A percentile compares a stretch with the other conserved stretches of the same genome.
phyloP scores from a whole-genome alignment of 1,284 basidiomycete genomes.

The Ceratobasidium sp. region DNA sequence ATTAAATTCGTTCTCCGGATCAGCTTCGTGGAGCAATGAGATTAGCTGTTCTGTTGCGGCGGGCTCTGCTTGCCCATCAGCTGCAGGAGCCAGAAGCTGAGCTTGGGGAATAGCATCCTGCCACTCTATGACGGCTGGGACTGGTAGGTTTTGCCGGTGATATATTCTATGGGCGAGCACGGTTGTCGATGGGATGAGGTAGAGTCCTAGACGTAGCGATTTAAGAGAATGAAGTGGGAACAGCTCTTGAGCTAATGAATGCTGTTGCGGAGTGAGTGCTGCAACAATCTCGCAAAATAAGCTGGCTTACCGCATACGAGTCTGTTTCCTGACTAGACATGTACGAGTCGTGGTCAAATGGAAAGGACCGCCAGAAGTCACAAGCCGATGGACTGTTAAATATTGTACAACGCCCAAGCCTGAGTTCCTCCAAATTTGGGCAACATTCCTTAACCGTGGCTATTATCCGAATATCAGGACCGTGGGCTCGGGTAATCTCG shows the following conservation, averaged over 20 bases:
- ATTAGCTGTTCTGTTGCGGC: slow-evolving; percentile 28
- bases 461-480: slow-evolving; percentile 24
- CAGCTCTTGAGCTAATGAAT: slow-evolving; percentile 19
- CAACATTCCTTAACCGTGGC: slow-evolving; percentile 22
- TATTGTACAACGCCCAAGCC: slow-evolving; percentile 26
- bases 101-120: slow-evolving; percentile 12
- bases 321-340: slow-evolving; percentile 27
- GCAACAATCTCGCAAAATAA: not conserved
- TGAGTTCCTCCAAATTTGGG: slow-evolving; percentile 16
- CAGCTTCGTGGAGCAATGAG: slow-evolving; percentile 29
- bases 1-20: slow-evolving; percentile 15
- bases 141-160: slow-evolving; percentile 9
- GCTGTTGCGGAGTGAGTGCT: slow-evolving; percentile 6
- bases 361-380: slow-evolving; percentile 34
- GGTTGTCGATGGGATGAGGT: slow-evolving; percentile 23
- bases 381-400: slow-evolving; percentile 22
- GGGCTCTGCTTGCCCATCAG: not conserved
- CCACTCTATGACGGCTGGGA: slow-evolving; percentile 22
- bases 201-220: slow-evolving; percentile 31
- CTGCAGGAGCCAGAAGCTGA: not conserved
- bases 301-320: slow-evolving; percentile 14
- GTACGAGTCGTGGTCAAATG: slow-evolving; percentile 35
- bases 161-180: slow-evolving; percentile 35
- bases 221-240: slow-evolving; percentile 19
- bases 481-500: slow-evolving; percentile 24